Conservation (phyloP, 2,329 filamentous ascomycete genomes). For the Colletotrichum sidae region DNA sequence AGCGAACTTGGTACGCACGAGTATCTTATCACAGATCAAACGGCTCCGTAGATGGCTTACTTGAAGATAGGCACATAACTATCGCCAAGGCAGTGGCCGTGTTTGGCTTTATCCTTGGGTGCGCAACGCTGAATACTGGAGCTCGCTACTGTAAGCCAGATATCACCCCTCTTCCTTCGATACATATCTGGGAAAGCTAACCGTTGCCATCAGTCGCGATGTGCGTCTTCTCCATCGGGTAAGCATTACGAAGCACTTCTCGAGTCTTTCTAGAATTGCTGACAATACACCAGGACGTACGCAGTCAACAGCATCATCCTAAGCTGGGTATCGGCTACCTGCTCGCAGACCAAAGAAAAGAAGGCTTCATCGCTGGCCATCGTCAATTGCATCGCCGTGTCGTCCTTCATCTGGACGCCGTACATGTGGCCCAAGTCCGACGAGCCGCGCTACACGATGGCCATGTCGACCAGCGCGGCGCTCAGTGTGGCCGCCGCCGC, state of each 20-base stretch:
- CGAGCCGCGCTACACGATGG: conserved; percentile 43
- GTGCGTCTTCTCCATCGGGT: conserved; percentile 44
- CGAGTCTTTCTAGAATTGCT: not conserved
- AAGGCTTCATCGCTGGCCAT: conserved; percentile 51
- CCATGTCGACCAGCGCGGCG: conserved; percentile 42
- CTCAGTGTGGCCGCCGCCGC: conserved; percentile 36
- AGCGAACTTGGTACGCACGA: conserved; percentile 25
- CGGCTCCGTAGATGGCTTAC: not conserved
- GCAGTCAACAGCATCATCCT: conserved; percentile 51
- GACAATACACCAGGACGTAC: conserved; percentile 37
- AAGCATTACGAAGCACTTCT: not conserved
- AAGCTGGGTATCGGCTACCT: conserved; percentile 50
- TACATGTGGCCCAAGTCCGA: conserved; percentile 47
- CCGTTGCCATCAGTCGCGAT: conserved; percentile 38
- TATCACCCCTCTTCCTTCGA: not conserved
- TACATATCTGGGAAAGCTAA: not conserved
- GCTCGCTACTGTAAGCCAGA: conserved; percentile 40
- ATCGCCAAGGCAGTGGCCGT: conserved; percentile 30
- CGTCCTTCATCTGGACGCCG: conserved; percentile 39
- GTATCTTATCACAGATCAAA: not conserved
- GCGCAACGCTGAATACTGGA: conserved; percentile 46
- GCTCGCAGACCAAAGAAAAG: conserved; percentile 54
- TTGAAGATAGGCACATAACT: conserved; percentile 15
- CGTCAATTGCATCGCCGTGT: conserved; percentile 39
- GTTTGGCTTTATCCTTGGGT: conserved; percentile 36